Evolutionary conservation across 139 green algal species (phyloP).

Genomic region (Chlorella sp.): DNA sequence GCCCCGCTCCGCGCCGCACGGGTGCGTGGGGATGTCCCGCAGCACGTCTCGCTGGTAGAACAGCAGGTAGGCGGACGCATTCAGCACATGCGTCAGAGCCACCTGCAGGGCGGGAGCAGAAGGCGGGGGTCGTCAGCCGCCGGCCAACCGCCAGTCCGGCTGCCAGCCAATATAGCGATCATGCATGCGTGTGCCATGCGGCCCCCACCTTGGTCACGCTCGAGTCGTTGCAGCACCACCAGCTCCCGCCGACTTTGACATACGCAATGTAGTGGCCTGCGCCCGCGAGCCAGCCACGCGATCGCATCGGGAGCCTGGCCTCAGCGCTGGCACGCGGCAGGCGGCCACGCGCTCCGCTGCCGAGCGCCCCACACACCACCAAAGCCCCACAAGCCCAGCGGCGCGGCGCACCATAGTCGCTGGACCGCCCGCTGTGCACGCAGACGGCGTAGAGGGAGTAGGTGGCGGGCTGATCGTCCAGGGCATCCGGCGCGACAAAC

Average conservation of each 20-base stretch:
- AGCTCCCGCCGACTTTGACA: constrained; percentile 1
- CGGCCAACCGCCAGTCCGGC: background rate
- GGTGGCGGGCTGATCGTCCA: constrained; percentile 24
- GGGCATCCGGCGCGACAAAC: constrained; percentile 37
- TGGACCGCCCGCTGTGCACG: constrained; percentile 56
- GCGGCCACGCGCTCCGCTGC: too few species aligned
- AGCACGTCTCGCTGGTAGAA: constrained; percentile 27
- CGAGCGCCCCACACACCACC: too few species aligned
- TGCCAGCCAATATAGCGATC: background rate
- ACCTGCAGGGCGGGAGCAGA: background rate
- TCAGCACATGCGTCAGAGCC: constrained; percentile 12
- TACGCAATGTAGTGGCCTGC: constrained; percentile 26
- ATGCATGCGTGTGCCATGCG: background rate
- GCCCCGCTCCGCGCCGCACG: too few species aligned
- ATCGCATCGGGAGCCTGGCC: too few species aligned
- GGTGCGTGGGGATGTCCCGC: background rate
- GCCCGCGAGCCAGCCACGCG: too few species aligned
- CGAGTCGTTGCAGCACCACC: constrained; percentile 20
- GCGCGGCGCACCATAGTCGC: constrained; percentile 2
- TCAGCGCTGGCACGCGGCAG: too few species aligned
- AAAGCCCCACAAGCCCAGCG: too few species aligned
- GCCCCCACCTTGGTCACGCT: constrained; percentile 7
- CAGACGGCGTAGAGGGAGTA: constrained; percentile 77
- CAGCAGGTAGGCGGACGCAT: constrained; percentile 18
- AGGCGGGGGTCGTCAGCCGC: background rate